Evolutionary conservation across 768 basidiomycete species (phyloP), one percentile per base, ranked within the genome.

Genomic region (Psilocybe tampanensis): DNA sequence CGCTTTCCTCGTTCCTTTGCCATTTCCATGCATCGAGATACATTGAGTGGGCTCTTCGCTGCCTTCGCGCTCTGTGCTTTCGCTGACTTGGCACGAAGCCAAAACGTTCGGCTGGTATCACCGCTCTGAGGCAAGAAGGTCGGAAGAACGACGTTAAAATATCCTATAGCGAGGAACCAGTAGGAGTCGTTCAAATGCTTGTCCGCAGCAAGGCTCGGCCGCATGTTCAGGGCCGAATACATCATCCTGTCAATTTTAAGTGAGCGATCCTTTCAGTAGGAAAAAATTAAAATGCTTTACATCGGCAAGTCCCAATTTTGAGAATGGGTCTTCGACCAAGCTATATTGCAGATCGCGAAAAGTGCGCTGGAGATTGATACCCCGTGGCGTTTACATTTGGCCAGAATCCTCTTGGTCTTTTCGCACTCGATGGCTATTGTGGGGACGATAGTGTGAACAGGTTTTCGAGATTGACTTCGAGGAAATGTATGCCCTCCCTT

Each of bases 201-300:
- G 53, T 75, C 72, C 23, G 73, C 72, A 39, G 73, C 63, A 39
- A 86, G 72, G 66, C 83, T 80, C 4, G 88, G 85, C 2, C 92
- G 83, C 36, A 93, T 73, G 70, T 94, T 94, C 47, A 93, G 75
- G 12, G 93, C 91, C 8, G 90, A 90, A 69, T 95, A 95, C 83
- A 94, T 86, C 85, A 94, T 83, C 54, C 85, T 87, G 55, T 18
- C 32, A 34, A 2, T 18, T 41, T 52, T 5, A 26, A 52, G 36
- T 61, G 21, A 22, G 43, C 22, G 42, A 13, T n/a, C 33, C 13
- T 21, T 22, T 18, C 22, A 26, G 2, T 29, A 13, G 2, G 19
- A 26, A 43, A 21, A 24, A 6, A n/a, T n/a, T n/a, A 2, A 51
- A 8, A 4, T 19, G 23, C 64, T 78, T 64, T 68, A 85, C 82